These are phyloP conservation scores for Aureobasidium mangrovei DNA, from an alignment of 2,329 filamentous ascomycete species.

Conservation along the genomic window DNA sequence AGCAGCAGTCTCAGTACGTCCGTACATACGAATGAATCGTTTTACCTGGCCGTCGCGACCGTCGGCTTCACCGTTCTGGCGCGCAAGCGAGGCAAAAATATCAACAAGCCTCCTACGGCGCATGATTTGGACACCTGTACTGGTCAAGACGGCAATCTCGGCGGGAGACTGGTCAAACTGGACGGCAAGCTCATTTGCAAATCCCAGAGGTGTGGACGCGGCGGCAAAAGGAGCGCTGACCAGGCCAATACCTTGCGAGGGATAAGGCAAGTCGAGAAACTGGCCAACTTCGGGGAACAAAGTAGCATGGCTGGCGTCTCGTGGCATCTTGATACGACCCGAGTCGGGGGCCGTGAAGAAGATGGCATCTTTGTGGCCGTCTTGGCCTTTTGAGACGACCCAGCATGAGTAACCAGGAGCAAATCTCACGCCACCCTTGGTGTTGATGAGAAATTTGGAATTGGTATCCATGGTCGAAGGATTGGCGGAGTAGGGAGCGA, in stretches of 20 bases:
- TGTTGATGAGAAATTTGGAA: slow-evolving; percentile 28
- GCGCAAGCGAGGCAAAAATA: slow-evolving; percentile 76
- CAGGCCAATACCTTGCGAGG: slow-evolving; percentile 69
- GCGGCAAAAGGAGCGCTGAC: slow-evolving; percentile 66
- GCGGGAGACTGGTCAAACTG: slow-evolving; percentile 78
- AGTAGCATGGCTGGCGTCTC: slow-evolving; percentile 24
- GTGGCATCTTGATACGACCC: slow-evolving; percentile 58
- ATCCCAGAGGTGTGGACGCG: slow-evolving; percentile 60
- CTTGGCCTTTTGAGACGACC: slow-evolving; percentile 50
- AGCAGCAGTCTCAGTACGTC: slow-evolving; percentile 78
- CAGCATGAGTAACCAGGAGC: slow-evolving; percentile 88
- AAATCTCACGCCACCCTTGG: slow-evolving; percentile 44
- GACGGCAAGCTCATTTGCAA: slow-evolving; percentile 92
- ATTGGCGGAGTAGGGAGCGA: slow-evolving; percentile 17
- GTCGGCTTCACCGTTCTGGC: slow-evolving; percentile 65
- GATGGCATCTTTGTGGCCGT: slow-evolving; percentile 46
- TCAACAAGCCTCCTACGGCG: slow-evolving; percentile 79
- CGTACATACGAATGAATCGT: slow-evolving; percentile 77
- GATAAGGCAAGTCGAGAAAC: slow-evolving; percentile 67
- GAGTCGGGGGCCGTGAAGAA: slow-evolving; percentile 86
- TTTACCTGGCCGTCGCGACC: slow-evolving; percentile 73
- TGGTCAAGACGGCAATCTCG: slow-evolving; percentile 86
- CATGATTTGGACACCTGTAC: slow-evolving; percentile 79
- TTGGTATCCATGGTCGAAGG: slow-evolving; percentile 25
- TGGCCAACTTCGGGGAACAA: slow-evolving; percentile 72